phyloP scores from a whole-genome alignment of 2,329 filamentous ascomycete genomes.

The Fusarium burgessii region DNA sequence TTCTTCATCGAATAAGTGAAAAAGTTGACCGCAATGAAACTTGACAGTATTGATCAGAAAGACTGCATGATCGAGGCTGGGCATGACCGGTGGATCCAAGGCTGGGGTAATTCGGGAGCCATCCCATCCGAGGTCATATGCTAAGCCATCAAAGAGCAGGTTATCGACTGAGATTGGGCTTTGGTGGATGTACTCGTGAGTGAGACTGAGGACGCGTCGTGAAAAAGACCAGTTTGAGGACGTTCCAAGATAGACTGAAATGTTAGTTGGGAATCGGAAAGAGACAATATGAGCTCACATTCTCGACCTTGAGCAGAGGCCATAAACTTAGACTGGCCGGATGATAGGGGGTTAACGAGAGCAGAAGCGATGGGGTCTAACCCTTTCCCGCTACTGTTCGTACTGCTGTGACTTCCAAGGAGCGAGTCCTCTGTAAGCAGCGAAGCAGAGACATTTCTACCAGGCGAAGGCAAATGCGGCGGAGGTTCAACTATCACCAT shows the following conservation, averaged over 20 bases:
- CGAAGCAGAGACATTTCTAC: conserved; percentile 22
- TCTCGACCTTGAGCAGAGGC: conserved; percentile 55
- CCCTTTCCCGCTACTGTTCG: conserved; percentile 26
- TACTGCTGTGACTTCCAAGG: conserved; percentile 33
- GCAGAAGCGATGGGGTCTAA: conserved; percentile 48
- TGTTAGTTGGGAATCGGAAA: background rate
- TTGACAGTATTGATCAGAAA: conserved; percentile 67
- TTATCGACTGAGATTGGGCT: conserved; percentile 56
- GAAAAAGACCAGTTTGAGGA: conserved; percentile 69
- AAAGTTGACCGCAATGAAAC: conserved; percentile 66
- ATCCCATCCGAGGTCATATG: conserved; percentile 66
- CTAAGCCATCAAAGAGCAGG: conserved; percentile 62
- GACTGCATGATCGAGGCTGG: conserved; percentile 65
- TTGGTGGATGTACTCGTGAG: conserved; percentile 60
- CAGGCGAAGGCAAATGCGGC: conserved; percentile 8
- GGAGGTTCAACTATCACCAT: conserved; percentile 8
- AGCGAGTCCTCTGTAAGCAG: conserved; percentile 28
- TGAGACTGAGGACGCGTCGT: conserved; percentile 61
- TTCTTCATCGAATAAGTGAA: conserved; percentile 66
- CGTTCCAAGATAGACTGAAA: conserved; percentile 63
- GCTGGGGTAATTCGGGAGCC: conserved; percentile 49
- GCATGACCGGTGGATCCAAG: conserved; percentile 50
- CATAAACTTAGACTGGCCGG: conserved; percentile 57
- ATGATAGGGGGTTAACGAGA: conserved; percentile 58
- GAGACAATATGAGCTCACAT: conserved; percentile 49